Evolutionary conservation across 768 basidiomycete genomes (phyloP), one percentile per base, ranked within the genome.

Genomic region (Mycena amicta): DNA sequence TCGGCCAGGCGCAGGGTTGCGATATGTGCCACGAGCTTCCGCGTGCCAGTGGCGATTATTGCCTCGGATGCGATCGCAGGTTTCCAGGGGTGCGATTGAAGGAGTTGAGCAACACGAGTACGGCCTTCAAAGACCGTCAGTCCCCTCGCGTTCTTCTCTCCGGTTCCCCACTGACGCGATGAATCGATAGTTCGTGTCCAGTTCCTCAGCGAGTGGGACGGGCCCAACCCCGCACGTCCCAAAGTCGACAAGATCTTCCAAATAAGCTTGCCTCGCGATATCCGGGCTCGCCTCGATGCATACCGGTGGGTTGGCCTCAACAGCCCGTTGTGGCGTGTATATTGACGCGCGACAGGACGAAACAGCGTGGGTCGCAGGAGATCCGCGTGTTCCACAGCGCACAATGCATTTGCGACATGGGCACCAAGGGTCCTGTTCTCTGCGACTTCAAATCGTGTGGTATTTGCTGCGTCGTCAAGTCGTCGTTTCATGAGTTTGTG

Each of bases 361-460:
- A 68, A 59, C 75, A 70, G 60, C 69, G 63, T 52, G 71, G 67
- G 45, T 73, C 76, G 60, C 76, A 77, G 61, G 76, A 84, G 64
- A 74, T 87, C 52, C 79, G 82, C 62, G 85, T 82, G 37, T 88
- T 85, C 65, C 83, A 88, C 59, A 80, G 83, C 55, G 76, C 84
- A 2, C 85, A 87, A 59, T 87, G 86, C 64, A 85, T 89, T 40
- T 89, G 87, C 72, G 84, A 89, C 67, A 72, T 89, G 59, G 87
- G 87, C 6, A 76, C 77, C 16, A 84, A 83, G 58, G 79, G 79
- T 29, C 67, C 77, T 3, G 65, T 67, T 1, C 66, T 86, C 20
- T 89, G 87, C 70, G 75, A 75, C 60, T 84, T 83, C 72, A 77
- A 72, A 49, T 87, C 87, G 26, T 89, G 87, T 60, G 86, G 87